Conservation (phyloP, 2,329 filamentous ascomycete genomes). For the Diaporthe aspalathi region DNA sequence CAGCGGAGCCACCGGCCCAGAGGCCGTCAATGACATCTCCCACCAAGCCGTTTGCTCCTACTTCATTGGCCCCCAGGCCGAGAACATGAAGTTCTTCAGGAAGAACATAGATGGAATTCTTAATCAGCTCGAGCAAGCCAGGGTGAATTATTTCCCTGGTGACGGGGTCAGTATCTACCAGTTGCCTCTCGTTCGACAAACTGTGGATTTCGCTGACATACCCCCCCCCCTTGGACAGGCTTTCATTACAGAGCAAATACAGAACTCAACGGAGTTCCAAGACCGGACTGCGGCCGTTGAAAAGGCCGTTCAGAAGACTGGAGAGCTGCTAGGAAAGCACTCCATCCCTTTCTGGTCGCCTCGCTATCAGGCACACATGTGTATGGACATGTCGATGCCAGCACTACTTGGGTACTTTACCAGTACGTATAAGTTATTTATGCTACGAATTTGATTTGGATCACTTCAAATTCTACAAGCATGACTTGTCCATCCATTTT, state of each 20-base stretch:
- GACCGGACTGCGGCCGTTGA: conserved; percentile 43
- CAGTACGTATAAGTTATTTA: conserved; percentile 40
- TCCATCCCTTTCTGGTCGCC: conserved; percentile 61
- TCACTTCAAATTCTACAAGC: not conserved
- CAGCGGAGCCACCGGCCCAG: conserved; percentile 3
- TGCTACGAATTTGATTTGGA: not conserved
- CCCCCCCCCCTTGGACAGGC: conserved; percentile 23
- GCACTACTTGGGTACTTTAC: conserved; percentile 59
- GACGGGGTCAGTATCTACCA: conserved; percentile 48
- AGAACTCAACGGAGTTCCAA: conserved; percentile 50
- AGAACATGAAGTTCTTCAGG: conserved; percentile 40
- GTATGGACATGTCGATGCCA: conserved; percentile 56
- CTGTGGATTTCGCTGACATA: conserved; percentile 36
- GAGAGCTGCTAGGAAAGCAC: conserved; percentile 53
- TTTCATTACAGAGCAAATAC: conserved; percentile 52
- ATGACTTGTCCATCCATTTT: accelerated
- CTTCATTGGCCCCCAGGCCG: conserved; percentile 41
- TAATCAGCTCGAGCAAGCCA: conserved; percentile 58
- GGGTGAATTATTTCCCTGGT: conserved; percentile 37
- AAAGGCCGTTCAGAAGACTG: conserved; percentile 49
- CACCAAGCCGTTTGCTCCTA: conserved; percentile 40
- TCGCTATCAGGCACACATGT: conserved; percentile 60
- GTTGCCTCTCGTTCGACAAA: conserved; percentile 2
- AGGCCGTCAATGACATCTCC: conserved; percentile 19
- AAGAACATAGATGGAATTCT: conserved; percentile 50